Base-by-base conservation (phyloP, 1,139 yeast genomes). In the Debaryomycetaceae sp. region DNA sequence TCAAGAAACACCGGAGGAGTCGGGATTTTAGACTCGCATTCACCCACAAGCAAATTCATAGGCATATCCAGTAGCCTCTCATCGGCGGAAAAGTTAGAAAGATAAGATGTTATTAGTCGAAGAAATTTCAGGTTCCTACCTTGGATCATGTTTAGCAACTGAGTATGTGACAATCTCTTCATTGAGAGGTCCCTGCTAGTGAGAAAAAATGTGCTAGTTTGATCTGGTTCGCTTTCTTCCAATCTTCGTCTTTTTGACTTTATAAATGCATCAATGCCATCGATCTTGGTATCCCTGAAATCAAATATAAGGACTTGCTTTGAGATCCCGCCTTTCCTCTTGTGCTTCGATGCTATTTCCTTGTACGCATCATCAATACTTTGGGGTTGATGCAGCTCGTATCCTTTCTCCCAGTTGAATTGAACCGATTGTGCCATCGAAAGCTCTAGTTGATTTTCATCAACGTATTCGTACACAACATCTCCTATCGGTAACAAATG, bases 251-350 rank as follows among this genome's bases (percentile, higher is more conserved):
- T 54, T 5, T 46, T 38, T 4, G 59, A 58, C 37, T 59, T 65
- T 36, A 60, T 53, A 1, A 58, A 47, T 1, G 66, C 59, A 1
- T 72, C 76, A 20, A 73, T 65, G 2, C 75, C 70, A 46, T 72
- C 72, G 2, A 72, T 53, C 41, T 68, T 67, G 31, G 89, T 88
- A 62, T 90, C 97, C 17, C 80, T 72, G 60, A 90, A 88, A 55
- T 87, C 95, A 59, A 90, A 85, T 1, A 89, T 72, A 24, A 90
- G 68, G 4, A 87, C 56, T 52, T 84, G 89, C 34, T 68, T 68
- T 1, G 66, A 58, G 31, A 40, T 39, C 9, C 57, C 49, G 24
- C 57, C 50, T 3, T 58, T 54, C n/a, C 61, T 60, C 56, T 36
- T 49, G 46, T 8, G 45, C 37, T n/a, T 36, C 40, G 40, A 33